Conservation (phyloP, 495 filamentous ascomycete species). For the Neurospora hispaniola region DNA sequence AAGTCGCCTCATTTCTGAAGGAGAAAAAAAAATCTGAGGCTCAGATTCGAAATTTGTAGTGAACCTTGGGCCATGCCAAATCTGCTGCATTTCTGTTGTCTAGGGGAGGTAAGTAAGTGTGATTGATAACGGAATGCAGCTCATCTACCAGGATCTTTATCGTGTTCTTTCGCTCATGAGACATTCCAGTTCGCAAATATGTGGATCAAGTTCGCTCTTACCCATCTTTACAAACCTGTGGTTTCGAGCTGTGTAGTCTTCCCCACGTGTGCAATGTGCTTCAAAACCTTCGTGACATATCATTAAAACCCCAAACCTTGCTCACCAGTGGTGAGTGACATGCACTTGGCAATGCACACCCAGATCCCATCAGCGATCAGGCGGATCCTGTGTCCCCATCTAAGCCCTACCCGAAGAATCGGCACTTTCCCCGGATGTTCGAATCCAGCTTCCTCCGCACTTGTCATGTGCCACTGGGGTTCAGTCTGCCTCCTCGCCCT, state of each 20-base stretch:
- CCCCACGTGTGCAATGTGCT: not conserved
- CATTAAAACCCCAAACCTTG: not conserved
- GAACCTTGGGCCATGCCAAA: not conserved
- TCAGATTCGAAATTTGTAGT: not conserved
- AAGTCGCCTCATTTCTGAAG: not conserved
- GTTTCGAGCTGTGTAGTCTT: not conserved
- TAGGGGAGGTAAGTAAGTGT: not conserved
- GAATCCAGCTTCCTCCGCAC: conserved; percentile 8
- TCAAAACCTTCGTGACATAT: not conserved
- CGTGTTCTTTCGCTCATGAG: not conserved
- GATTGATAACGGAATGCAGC: not conserved
- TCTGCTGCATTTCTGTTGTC: not conserved
- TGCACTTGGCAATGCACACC: not conserved
- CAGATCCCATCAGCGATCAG: not conserved
- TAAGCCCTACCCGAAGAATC: conserved; percentile 1
- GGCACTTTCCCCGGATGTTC: conserved; percentile 15
- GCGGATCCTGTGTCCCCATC: not conserved
- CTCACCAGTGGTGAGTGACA: not conserved
- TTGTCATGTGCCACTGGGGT: conserved; percentile 11
- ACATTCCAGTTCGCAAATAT: not conserved
- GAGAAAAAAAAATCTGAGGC: not conserved
- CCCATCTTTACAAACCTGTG: not conserved
- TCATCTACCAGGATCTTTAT: not conserved
- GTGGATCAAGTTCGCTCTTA: not conserved
- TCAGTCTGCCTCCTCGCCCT: conserved; percentile 10